Evolutionary conservation across 306 rosid genomes (phyloP).

Genomic region (Medicago ruthenica): DNA sequence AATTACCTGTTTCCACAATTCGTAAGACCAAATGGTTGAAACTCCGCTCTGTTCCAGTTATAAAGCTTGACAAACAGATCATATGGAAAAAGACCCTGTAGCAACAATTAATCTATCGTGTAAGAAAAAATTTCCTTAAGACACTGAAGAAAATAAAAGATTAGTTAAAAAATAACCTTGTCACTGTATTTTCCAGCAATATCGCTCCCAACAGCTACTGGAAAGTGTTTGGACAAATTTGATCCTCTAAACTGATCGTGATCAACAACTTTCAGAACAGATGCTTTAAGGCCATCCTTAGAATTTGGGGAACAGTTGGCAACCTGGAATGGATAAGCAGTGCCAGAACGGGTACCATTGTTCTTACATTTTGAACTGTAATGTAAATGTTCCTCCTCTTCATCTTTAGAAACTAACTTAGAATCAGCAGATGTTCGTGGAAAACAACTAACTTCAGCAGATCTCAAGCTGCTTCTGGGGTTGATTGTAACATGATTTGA

Average conservation of each 20-base stretch:
- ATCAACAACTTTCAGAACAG: slow-evolving; percentile 67
- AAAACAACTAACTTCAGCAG: slow-evolving; percentile 47
- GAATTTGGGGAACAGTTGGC: slow-evolving; percentile 52
- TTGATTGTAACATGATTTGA: slow-evolving; percentile 50
- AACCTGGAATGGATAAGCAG: slow-evolving; percentile 52
- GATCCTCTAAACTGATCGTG: slow-evolving; percentile 78
- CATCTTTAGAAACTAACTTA: slow-evolving; percentile 45
- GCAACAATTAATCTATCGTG: slow-evolving; percentile 26
- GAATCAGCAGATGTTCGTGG: slow-evolving; percentile 43
- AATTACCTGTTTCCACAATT: slow-evolving; percentile 92
- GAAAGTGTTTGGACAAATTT: slow-evolving; percentile 54
- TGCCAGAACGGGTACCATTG: slow-evolving; percentile 52
- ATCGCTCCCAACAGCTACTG: slow-evolving; percentile 52
- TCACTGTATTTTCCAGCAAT: slow-evolving; percentile 62
- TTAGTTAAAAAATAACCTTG: slow-evolving; percentile 57
- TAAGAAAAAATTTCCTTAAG: slow-evolving; percentile 28
- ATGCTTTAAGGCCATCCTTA: slow-evolving; percentile 60
- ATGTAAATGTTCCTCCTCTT: slow-evolving; percentile 47
- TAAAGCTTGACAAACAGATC: slow-evolving; percentile 80
- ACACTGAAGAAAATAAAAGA: slow-evolving; percentile 7
- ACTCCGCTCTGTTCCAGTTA: slow-evolving; percentile 71
- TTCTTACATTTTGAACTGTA: slow-evolving; percentile 44
- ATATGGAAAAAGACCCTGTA: slow-evolving; percentile 80
- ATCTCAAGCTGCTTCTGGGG: slow-evolving; percentile 45
- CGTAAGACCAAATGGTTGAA: slow-evolving; percentile 78